Base-by-base conservation (phyloP, 768 basidiomycete species). In the Thelephora aurantiotincta region DNA sequence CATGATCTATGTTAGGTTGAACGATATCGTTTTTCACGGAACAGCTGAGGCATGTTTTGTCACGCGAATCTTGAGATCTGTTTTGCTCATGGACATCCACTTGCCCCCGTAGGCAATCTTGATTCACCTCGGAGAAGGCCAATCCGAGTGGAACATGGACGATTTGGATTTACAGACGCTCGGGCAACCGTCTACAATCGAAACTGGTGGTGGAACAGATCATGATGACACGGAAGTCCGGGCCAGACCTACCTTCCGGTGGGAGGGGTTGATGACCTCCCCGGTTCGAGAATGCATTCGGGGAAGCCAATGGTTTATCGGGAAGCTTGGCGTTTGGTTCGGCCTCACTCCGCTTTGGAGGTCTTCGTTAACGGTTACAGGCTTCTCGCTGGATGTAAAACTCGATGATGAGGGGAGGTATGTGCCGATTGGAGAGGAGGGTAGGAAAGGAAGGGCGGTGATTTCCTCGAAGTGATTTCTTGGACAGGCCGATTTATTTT, bases 161-260 rank as follows among this genome's bases (percentile, higher is more conserved):
- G 73, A 78, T 26, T 61, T 85, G 35, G 79, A 81, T 52, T 48
- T 70, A 12, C 66, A 75, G 46, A 72, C 74, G 2, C 71, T 68
- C 45, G 66, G 54, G 13, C 68, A 63, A 35, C 60, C 73, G 1
- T 79, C 80, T 2, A 75, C 73, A 2, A 59, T 80, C 18, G 82
- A 77, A 3, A 82, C 79, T 1, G 79, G 79, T 1, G 74, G 68
- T n/a, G 80, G 79, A 5, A 86, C 84, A 0, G 79, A 84, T 55
- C 74, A 83, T 51, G 77, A 86, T 55, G 74, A 77, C 50, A 62
- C 67, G 1, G 66, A 65, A 37, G 79, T 86, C 45, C 73, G 74
- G 9, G 63, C 74, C 0, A 73, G 85, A 9, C 77, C 78, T 1
- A 63, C 66, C 13, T 86, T 79, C 59, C 70, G 75, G 33, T 85